Base-by-base conservation (phyloP, 2,329 filamentous ascomycete genomes). In the Fusarium sp. region DNA sequence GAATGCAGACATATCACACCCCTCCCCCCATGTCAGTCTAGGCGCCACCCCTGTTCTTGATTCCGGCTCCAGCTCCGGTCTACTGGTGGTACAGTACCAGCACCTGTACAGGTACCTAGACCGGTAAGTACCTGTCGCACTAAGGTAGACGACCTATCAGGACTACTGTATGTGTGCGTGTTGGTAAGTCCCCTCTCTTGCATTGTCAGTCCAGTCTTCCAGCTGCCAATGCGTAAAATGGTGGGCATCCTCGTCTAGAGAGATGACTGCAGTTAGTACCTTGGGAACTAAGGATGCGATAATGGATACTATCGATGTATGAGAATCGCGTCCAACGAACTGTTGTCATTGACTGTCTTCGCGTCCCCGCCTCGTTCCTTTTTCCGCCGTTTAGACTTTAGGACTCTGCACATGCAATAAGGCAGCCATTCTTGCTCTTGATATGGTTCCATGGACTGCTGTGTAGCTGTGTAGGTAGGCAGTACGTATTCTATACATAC, bases 41-140 rank as follows among this genome's bases (percentile, higher is more conserved):
- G 58, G 67, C 41, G 49, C 34, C 68, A 65, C 62, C 62, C 68
- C 72, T 69, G 62, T 57, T 59, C 60, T 58, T 68, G 46, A 60
- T 66, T 69, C 72, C 67, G 67, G 71, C 60, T 73, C 72, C 70
- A 73, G 70, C 65, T 71, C 72, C 72, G 67, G 62, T 60, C 67
- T 38, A 34, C 49, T 67, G 67, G 59, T 67, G 51, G 62, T 73
- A 66, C 62, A 43, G 64, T 71, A 56, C 62, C 58, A 57, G 57
- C 18, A n/a, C n/a, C 32, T 25, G 32, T 38, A 29, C 34, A 24
- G 38, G 34, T 53, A 41, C 32, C 24, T 52, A 38, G 29, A 10
- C 6, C 18, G 34, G 5, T 54, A 58, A 45, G 16, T 18, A 34
- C 25, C 12, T 41, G 20, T 10, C 40, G 32, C 49, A 41, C 49